Evolutionary conservation across 2,329 filamentous ascomycete species (phyloP).

Genomic region (Fusarium ambrosium): DNA sequence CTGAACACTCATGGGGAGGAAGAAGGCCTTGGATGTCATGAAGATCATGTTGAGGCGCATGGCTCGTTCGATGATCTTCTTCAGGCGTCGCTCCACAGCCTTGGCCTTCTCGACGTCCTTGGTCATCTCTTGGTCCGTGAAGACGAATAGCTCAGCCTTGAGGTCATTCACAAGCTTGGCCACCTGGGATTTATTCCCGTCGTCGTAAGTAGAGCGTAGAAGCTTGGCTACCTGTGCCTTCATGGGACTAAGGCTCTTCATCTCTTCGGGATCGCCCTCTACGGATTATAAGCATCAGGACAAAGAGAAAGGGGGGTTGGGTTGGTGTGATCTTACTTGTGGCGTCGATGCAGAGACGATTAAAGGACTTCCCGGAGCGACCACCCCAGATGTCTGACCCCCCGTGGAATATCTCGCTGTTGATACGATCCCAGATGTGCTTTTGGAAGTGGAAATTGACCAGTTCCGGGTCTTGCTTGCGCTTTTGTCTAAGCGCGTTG

Average conservation of each 20-base stretch:
- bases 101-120: not conserved
- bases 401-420: constrained; percentile 10
- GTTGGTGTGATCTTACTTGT: constrained; percentile 5
- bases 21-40: constrained; percentile 31
- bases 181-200: not conserved
- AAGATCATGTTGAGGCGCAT: constrained; percentile 12
- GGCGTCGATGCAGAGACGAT: constrained; percentile 26
- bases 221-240: constrained; percentile 18
- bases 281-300: not conserved
- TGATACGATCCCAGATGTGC: constrained; percentile 25
- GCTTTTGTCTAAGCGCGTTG: constrained; percentile 9
- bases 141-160: constrained; percentile 9
- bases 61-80: constrained; percentile 11
- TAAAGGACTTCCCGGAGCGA: constrained; percentile 12
- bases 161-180: not conserved
- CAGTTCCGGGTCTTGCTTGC: not conserved
- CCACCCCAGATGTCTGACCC: constrained; percentile 23
- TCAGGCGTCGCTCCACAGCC: not conserved
- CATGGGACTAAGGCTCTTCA: constrained; percentile 21
- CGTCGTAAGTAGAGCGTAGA: not conserved
- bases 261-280: constrained; percentile 11
- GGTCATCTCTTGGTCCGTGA: constrained; percentile 6
- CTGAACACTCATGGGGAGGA: not conserved
- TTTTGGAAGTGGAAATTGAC: constrained; percentile 5
- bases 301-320: accelerated